Evolutionary conservation across 2,329 filamentous ascomycete genomes (phyloP).

Genomic region (Zymoseptoria crescenta): DNA sequence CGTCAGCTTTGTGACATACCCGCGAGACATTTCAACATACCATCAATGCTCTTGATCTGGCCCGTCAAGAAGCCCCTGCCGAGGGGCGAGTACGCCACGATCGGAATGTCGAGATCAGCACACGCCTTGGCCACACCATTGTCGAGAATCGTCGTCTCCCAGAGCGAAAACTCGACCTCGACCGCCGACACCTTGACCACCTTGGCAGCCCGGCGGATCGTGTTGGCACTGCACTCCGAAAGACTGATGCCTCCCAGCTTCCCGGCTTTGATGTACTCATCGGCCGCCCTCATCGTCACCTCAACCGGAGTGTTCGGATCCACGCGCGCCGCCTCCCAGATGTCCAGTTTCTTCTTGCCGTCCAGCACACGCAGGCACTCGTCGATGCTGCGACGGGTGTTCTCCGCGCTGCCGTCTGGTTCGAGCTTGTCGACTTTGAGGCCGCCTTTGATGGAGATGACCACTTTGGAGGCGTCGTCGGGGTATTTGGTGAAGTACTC

Average conservation of each 20-base stretch:
- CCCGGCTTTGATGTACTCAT: constrained; percentile 31
- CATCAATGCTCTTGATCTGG: constrained; percentile 35
- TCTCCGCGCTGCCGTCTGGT: constrained; percentile 35
- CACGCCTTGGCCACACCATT: constrained; percentile 52
- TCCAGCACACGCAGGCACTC: constrained; percentile 39
- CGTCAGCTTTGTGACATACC: neutral
- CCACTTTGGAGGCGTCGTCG: constrained; percentile 43
- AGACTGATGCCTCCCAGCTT: constrained; percentile 41
- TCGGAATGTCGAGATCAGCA: constrained; percentile 56
- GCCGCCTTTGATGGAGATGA: constrained; percentile 46
- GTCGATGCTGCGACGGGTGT: constrained; percentile 38
- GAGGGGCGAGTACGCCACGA: constrained; percentile 66
- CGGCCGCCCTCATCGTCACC: constrained; percentile 37
- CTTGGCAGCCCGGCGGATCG: constrained; percentile 42
- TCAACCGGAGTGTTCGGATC: constrained; percentile 39
- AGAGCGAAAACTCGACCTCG: constrained; percentile 55
- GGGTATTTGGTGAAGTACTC: constrained; percentile 47
- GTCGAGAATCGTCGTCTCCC: constrained; percentile 47
- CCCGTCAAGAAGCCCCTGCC: constrained; percentile 54
- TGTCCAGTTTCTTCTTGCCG: constrained; percentile 41
- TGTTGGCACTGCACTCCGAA: constrained; percentile 39
- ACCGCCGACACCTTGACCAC: constrained; percentile 51
- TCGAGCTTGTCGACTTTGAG: constrained; percentile 27
- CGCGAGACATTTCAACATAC: neutral
- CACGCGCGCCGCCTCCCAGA: constrained; percentile 42